These are phyloP conservation scores for Phyllostachys edulis DNA, from an alignment of 176 grass and related monocot genomes.

Conservation along the genomic window DNA sequence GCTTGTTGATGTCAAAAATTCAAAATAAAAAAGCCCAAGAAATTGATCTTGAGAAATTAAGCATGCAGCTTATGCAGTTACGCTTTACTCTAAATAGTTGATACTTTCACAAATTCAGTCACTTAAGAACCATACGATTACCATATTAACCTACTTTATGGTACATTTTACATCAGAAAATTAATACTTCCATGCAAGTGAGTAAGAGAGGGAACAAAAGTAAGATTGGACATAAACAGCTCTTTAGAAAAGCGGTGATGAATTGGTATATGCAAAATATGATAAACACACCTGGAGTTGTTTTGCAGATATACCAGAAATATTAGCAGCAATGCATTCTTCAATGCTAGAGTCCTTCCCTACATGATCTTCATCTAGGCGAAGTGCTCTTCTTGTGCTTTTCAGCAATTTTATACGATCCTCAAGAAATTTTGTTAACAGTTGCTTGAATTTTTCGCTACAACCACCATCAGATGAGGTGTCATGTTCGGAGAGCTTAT, in stretches of 20 bases:
- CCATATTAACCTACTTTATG: not conserved
- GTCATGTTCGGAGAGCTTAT: constrained; percentile 55
- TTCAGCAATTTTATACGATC: constrained; percentile 46
- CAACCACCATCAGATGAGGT: constrained; percentile 58
- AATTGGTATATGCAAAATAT: constrained; percentile 20
- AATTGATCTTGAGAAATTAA: not conserved
- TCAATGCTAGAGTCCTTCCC: constrained; percentile 34
- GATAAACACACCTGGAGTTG: constrained; percentile 78
- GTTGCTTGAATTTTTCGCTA: constrained; percentile 59
- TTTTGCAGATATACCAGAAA: constrained; percentile 83
- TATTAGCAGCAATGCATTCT: constrained; percentile 75
- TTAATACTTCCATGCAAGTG: not conserved
- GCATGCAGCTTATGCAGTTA: not conserved
- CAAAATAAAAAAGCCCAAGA: not conserved
- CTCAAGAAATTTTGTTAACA: constrained; percentile 59
- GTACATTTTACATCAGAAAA: constrained; percentile 12
- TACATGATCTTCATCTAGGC: constrained; percentile 51
- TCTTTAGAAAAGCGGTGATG: constrained; percentile 10
- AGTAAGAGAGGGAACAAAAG: constrained; percentile 5
- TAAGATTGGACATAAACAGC: not conserved
- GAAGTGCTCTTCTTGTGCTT: constrained; percentile 65
- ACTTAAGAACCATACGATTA: not conserved
- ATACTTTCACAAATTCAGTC: not conserved
- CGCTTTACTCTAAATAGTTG: not conserved
- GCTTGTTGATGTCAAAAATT: not conserved